Conservation (phyloP, 768 basidiomycete genomes). For the Hortiboletus flavorubellus region DNA sequence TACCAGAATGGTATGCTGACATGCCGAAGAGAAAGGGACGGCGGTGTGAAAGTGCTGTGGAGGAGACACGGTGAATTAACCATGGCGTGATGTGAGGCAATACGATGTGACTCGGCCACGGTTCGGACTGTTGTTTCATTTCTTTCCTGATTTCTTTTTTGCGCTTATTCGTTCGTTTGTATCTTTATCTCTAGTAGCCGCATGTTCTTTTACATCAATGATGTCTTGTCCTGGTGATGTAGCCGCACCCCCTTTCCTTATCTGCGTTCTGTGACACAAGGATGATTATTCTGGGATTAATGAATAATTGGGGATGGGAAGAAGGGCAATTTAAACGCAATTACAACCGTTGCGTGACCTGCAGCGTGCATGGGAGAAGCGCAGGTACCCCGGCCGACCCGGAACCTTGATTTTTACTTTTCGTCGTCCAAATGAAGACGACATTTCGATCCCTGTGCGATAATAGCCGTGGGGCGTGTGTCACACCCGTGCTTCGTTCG, state of each 20-base stretch:
- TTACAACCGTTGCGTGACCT: constrained; percentile 16
- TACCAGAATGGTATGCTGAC: constrained; percentile 76
- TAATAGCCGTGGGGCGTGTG: background rate
- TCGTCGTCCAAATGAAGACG: background rate
- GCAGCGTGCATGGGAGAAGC: constrained; percentile 17
- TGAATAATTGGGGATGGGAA: constrained; percentile 21
- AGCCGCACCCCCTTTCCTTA: background rate
- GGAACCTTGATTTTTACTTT: constrained; percentile 28
- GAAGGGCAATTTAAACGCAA: constrained; percentile 15
- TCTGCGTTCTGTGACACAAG: constrained; percentile 8
- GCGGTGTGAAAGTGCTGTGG: constrained; percentile 13
- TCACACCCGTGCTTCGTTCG: background rate
- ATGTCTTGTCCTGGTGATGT: background rate
- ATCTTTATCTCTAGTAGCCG: constrained; percentile 13
- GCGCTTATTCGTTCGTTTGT: background rate
- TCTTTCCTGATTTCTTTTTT: constrained; percentile 4
- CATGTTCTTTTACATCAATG: constrained; percentile 18
- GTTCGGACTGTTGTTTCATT: constrained; percentile 1
- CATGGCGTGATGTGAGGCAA: constrained; percentile 16
- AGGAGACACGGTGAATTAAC: constrained; percentile 2
- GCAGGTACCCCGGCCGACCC: constrained; percentile 19
- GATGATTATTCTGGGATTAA: constrained; percentile 24
- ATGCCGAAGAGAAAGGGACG: constrained; percentile 53
- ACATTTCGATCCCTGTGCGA: constrained; percentile 4
- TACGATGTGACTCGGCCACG: constrained; percentile 13